A percentile compares a stretch with the other conserved stretches of the same genome.
Conservation (phyloP, 2,329 filamentous ascomycete genomes). For the Phyllosticta capitalensis region DNA sequence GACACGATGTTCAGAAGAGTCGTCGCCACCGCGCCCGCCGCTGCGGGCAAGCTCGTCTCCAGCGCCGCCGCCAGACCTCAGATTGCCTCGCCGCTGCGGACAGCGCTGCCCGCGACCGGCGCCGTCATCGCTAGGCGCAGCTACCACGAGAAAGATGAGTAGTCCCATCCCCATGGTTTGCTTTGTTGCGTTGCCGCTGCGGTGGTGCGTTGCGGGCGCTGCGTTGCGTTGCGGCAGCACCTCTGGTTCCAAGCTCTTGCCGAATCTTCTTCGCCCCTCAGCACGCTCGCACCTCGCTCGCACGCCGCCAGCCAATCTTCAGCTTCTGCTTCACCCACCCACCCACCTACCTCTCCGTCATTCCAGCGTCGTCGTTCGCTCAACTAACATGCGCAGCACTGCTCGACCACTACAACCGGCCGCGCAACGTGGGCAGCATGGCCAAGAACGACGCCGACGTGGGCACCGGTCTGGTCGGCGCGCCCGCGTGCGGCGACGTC, state of each 20-base stretch:
- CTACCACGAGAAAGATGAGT: slow-evolving; percentile 60
- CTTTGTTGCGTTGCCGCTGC: background rate
- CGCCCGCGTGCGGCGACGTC: slow-evolving; percentile 85
- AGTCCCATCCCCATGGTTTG: slow-evolving; percentile 9
- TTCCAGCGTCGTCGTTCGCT: background rate
- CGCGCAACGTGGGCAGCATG: slow-evolving; percentile 71
- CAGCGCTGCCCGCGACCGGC: slow-evolving; percentile 33
- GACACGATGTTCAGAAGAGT: slow-evolving; percentile 49
- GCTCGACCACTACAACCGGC: slow-evolving; percentile 74
- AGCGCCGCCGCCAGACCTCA: slow-evolving; percentile 38
- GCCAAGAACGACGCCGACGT: slow-evolving; percentile 72
- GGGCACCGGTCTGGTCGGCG: slow-evolving; percentile 81
- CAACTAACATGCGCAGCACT: slow-evolving; percentile 37
- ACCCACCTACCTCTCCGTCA: background rate
- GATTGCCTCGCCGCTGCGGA: slow-evolving; percentile 37
- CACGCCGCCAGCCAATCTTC: too few species aligned
- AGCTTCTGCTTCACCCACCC: background rate
- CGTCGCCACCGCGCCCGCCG: slow-evolving; percentile 43
- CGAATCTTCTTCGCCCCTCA: background rate
- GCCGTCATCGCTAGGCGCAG: slow-evolving; percentile 34
- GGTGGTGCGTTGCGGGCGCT: background rate
- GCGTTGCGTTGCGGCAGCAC: background rate
- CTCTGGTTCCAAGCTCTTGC: background rate
- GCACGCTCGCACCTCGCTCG: background rate
- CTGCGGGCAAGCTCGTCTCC: slow-evolving; percentile 41